Base-by-base conservation (phyloP, 805 yeast genomes). In the Metahyphopichia silvanorum region DNA sequence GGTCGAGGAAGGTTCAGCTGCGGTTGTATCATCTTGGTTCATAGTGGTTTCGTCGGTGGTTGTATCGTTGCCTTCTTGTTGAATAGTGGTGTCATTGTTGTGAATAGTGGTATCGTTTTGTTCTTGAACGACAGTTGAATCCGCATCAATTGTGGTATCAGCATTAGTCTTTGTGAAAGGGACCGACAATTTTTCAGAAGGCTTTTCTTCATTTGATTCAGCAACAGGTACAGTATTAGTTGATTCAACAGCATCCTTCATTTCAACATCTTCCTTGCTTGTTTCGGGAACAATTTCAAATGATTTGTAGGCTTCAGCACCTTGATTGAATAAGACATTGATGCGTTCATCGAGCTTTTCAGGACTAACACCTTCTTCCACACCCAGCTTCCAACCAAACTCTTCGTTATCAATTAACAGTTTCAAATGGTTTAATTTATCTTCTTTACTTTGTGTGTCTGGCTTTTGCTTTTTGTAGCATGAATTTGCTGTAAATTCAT, bases 401-500 rank as follows among this genome's bases (percentile, higher is more conserved):
- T 61, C 66, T 11, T 66, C 70, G 22, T 82, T 77, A 26, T 77
- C 68, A 25, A 79, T 38, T 25, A 68, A 63, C 8, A 53, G 58
- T 25, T 49, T 49, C 29, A 77, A 55, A 8, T 53, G 43, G 4
- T 55, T 47, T 6, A 53, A 41, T 42, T 60, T 67, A 14, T 59
- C 66, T 6, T 46, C 55, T n/a, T 38, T 49, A 5, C 48, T 32
- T 26, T 44, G 35, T 13, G 36, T 28, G 8, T 53, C 53, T 12
- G 55, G 65, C 2, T 47, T 35, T 19, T 58, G 66, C 33, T 56
- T 66, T 34, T 53, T 63, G 39, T 67, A 78, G 12, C 76, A 63
- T 1, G 79, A 61, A 39, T 69, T 71, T 31, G 94, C 70, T 2
- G 86, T 73, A 47, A 84, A 87, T 42, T 80, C 82, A 61, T 93